phyloP scores from a whole-genome alignment of 306 rosid genomes.

The Vigna nakashimae region DNA sequence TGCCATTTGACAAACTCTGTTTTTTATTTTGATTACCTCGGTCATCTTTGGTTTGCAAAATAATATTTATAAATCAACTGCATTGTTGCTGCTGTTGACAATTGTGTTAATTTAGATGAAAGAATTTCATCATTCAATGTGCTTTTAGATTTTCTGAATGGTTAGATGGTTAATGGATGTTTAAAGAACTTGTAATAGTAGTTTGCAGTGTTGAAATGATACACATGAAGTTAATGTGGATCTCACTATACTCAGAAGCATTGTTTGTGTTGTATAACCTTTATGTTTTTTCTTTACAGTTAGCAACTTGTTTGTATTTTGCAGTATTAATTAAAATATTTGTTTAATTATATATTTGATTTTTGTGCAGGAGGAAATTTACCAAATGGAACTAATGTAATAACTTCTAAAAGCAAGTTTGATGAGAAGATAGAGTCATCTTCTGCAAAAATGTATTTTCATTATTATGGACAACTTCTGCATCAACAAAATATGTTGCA shows the following conservation, averaged over 20 bases:
- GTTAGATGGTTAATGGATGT: not conserved
- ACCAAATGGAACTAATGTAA: conserved; percentile 60
- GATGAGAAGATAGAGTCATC: conserved; percentile 83
- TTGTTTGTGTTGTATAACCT: not conserved
- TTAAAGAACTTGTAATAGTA: conserved; percentile 7
- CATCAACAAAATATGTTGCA: conserved; percentile 95
- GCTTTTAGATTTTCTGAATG: not conserved
- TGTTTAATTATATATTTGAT: conserved; percentile 3
- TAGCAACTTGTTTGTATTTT: conserved; percentile 19
- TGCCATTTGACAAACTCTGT: conserved; percentile 26
- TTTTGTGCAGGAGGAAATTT: conserved; percentile 51
- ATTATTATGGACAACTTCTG: conserved; percentile 83
- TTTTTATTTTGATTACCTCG: conserved; percentile 38
- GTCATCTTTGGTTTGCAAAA: conserved; percentile 19
- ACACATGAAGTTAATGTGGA: not conserved
- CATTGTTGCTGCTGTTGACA: not conserved
- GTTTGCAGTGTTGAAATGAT: not conserved
- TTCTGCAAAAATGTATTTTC: conserved; percentile 88
- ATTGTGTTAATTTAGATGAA: not conserved
- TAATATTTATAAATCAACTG: conserved; percentile 19
- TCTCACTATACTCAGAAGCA: not conserved
- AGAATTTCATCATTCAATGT: not conserved
- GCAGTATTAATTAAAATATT: not conserved
- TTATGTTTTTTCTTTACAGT: conserved; percentile 19
- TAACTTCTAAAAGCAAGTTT: conserved; percentile 67